Conservation (phyloP, 1,139 yeast species). For the Meyerozyma athensensis region DNA sequence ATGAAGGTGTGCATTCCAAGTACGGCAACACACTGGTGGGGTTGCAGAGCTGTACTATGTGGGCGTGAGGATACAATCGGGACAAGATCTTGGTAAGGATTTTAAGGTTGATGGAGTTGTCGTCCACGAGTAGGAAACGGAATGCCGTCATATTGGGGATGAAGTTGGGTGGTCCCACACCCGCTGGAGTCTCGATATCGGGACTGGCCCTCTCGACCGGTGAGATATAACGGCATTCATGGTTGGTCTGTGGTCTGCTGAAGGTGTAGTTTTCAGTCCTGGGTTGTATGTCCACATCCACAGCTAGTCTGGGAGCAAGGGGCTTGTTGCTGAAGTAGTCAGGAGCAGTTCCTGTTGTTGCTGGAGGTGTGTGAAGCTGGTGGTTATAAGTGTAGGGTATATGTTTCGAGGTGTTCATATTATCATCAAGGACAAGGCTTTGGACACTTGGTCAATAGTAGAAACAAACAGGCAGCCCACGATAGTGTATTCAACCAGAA, state of each 20-base stretch:
- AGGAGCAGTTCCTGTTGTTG: not conserved
- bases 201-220: constrained; percentile 1
- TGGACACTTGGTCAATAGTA: not conserved
- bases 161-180: constrained; percentile 2
- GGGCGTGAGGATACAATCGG: constrained; percentile 33
- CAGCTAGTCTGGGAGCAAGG: not conserved
- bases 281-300: constrained; percentile 1
- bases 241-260: not conserved
- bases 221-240: not conserved
- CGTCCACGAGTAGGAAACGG: constrained; percentile 39
- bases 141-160: constrained; percentile 21
- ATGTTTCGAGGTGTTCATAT: not conserved
- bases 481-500: not conserved
- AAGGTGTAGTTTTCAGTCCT: not conserved
- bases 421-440: not conserved
- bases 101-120: constrained; percentile 37
- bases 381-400: not conserved
- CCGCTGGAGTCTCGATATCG: constrained; percentile 1
- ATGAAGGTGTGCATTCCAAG: constrained; percentile 17
- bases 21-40: constrained; percentile 24
- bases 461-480: not conserved
- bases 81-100: constrained; percentile 30
- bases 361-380: constrained; percentile 1
- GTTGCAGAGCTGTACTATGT: constrained; percentile 26
- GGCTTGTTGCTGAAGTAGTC: not conserved